These are phyloP conservation scores for Helminthosporium solani DNA, from an alignment of 2,329 filamentous ascomycete species.

Conservation along the genomic window DNA sequence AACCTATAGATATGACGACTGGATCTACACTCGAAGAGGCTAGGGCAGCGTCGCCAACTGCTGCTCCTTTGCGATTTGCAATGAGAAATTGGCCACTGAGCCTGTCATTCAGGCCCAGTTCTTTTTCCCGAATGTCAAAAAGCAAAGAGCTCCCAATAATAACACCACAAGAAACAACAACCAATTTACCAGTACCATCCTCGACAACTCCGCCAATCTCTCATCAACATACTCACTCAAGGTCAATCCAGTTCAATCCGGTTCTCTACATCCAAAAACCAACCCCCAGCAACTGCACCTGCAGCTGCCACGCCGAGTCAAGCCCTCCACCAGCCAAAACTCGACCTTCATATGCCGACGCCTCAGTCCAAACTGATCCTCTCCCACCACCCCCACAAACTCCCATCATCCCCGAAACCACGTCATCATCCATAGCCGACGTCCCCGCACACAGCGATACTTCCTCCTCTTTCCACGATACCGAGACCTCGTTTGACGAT, in stretches of 20 bases:
- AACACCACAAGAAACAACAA: neutral
- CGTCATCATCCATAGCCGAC: neutral
- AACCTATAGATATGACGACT: neutral
- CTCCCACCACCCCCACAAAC: constrained; percentile 8
- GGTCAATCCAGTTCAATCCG: neutral
- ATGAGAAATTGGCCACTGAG: constrained; percentile 13
- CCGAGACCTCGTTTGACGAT: constrained; percentile 18
- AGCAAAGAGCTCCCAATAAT: constrained; percentile 6
- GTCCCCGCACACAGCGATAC: constrained; percentile 10
- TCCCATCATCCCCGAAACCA: constrained; percentile 6
- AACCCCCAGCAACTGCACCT: constrained; percentile 13
- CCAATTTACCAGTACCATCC: neutral
- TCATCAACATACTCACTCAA: neutral
- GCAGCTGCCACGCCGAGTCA: constrained; percentile 11
- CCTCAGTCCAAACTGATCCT: constrained; percentile 28
- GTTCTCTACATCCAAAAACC: neutral
- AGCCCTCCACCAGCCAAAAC: neutral
- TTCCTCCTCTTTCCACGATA: constrained; percentile 16
- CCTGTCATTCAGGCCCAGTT: constrained; percentile 18
- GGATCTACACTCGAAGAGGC: neutral
- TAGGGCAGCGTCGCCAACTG: constrained; percentile 1
- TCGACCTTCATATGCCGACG: constrained; percentile 18
- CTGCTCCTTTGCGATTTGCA: constrained; percentile 3
- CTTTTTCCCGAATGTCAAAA: constrained; percentile 18
- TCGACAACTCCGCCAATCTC: neutral